Conservation (phyloP, 768 basidiomycete genomes). For the Porphyrellus cyaneotinctus region DNA sequence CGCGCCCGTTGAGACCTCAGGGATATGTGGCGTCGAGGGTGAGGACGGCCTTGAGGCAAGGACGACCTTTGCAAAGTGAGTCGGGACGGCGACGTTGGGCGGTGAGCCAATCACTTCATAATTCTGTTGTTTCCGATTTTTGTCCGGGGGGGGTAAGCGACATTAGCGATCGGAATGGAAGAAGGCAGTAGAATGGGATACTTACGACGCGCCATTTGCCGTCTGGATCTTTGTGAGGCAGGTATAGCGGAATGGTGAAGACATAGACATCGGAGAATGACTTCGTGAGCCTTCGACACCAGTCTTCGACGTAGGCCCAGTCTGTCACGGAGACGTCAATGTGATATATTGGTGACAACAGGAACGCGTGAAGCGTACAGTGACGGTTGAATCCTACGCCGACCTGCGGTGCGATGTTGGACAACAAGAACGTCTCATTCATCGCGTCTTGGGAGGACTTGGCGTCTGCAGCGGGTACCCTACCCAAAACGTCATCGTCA, state of each 20-base stretch:
- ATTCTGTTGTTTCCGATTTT: conserved; percentile 43
- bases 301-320: conserved; percentile 96
- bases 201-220: conserved; percentile 95
- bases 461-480: conserved; percentile 97
- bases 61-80: conserved; percentile 97
- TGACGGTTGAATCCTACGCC: conserved; percentile 97
- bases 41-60: conserved; percentile 72
- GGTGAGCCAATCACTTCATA: conserved; percentile 95
- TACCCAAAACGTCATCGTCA: conserved; percentile 27
- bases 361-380: conserved; percentile 45
- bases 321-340: conserved; percentile 42
- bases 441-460: conserved; percentile 89
- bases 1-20: conserved; percentile 83
- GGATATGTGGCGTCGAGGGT: conserved; percentile 61
- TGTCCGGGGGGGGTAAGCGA: too few species aligned
- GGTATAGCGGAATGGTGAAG: conserved; percentile 96
- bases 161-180: background rate
- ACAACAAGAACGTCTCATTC: conserved; percentile 92
- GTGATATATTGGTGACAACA: background rate
- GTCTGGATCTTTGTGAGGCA: conserved; percentile 79
- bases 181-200: conserved; percentile 11
- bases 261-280: conserved; percentile 93
- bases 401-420: conserved; percentile 98
- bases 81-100: conserved; percentile 89
- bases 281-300: conserved; percentile 87